These are phyloP conservation scores for Erysimum pusillum DNA, from an alignment of 441 rosid species.

Conservation along the genomic window DNA sequence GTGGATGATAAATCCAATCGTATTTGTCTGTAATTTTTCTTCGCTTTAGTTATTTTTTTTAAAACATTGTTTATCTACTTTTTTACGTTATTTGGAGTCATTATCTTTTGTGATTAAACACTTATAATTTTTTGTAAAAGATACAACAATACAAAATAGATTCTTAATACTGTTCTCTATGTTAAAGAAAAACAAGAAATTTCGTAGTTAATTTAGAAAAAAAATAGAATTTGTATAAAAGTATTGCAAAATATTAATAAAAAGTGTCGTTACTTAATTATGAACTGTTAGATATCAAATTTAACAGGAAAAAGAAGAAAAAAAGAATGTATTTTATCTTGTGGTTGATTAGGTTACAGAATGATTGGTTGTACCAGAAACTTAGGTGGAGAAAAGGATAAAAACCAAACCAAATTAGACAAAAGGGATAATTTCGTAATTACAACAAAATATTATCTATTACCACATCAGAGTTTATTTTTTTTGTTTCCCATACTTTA, in stretches of 20 bases:
- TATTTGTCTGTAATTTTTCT: background rate
- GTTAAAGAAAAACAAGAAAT: no score
- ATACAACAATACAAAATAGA: background rate
- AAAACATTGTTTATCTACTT: background rate
- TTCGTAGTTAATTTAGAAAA: no score
- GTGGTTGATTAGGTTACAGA: conserved; percentile 23
- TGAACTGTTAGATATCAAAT: background rate
- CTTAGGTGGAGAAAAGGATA: conserved; percentile 7
- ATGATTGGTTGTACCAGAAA: conserved; percentile 35
- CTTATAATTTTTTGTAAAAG: no score
- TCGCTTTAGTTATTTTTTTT: background rate
- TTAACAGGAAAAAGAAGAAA: background rate
- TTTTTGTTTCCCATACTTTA: background rate
- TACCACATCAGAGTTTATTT: background rate
- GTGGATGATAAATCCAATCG: background rate
- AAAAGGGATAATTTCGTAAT: background rate
- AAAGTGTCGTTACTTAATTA: background rate
- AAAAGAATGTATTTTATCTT: background rate
- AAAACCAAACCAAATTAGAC: conserved; percentile 1
- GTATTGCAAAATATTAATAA: background rate
- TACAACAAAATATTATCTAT: background rate
- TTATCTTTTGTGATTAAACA: no score
- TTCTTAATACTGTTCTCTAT: background rate
- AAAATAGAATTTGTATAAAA: background rate
- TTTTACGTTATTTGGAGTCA: no score